A percentile compares a stretch with the other conserved stretches of the same genome.
Conservation (phyloP, 2,329 filamentous ascomycete species). For the Phoma sp. region DNA sequence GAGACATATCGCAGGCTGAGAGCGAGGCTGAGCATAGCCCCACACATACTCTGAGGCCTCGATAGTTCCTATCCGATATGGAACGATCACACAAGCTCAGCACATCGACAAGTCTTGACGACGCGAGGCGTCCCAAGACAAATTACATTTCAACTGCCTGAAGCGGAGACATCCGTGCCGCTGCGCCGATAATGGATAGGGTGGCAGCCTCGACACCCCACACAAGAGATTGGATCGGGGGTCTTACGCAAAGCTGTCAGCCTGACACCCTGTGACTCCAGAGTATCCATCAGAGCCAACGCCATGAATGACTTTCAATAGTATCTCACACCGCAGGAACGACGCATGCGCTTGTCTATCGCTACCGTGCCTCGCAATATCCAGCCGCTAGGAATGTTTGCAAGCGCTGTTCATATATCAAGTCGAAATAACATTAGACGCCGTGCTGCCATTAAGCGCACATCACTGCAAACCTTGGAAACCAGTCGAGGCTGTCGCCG, state of each 20-base stretch:
- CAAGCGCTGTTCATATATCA: slow-evolving; percentile 7
- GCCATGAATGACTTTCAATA: background rate
- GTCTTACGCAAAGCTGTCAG: slow-evolving; percentile 9
- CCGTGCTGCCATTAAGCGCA: background rate
- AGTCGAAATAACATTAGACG: slow-evolving; percentile 3
- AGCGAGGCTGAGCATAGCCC: slow-evolving; percentile 17
- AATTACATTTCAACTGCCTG: background rate
- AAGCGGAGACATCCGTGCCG: background rate
- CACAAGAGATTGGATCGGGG: background rate
- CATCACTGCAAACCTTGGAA: background rate
- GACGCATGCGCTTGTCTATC: background rate
- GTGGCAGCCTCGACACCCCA: slow-evolving; percentile 1
- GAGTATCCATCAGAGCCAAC: background rate
- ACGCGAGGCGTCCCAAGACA: slow-evolving; percentile 2
- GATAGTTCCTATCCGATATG: slow-evolving; percentile 12
- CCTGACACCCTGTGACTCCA: slow-evolving; percentile 12
- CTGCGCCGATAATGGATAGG: slow-evolving; percentile 1
- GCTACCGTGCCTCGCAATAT: background rate
- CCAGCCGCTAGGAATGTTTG: slow-evolving; percentile 3
- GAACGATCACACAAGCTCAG: slow-evolving; percentile 3
- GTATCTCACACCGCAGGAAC: slow-evolving; percentile 15
- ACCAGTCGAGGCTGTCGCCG: background rate
- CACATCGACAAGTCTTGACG: slow-evolving; percentile 1
- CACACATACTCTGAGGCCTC: slow-evolving; percentile 8
- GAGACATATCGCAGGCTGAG: slow-evolving; percentile 11